Conservation (phyloP, 495 filamentous ascomycete genomes). For the Apodospora peruviana region DNA sequence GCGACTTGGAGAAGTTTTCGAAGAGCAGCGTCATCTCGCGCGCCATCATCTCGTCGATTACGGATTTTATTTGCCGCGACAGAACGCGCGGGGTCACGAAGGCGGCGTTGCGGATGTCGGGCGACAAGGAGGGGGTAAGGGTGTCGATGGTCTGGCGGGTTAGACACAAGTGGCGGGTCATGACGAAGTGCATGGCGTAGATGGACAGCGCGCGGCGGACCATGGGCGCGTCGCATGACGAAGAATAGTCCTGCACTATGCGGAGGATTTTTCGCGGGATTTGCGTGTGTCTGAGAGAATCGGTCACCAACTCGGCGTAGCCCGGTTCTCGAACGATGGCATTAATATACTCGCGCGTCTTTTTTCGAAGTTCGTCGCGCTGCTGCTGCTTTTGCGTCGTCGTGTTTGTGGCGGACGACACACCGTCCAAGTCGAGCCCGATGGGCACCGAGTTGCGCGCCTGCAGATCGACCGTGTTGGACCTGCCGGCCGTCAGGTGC, state of each 20-base stretch:
- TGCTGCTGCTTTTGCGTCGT: conserved; percentile 22
- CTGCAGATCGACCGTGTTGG: conserved; percentile 30
- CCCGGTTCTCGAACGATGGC: conserved; percentile 33
- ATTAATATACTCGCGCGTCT: conserved; percentile 37
- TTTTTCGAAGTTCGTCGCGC: conserved; percentile 31
- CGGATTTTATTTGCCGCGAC: conserved; percentile 47
- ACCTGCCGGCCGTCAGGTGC: conserved; percentile 27
- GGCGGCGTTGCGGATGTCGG: conserved; percentile 19
- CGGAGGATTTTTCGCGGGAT: conserved; percentile 36
- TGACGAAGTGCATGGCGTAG: conserved; percentile 47
- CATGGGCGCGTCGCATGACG: conserved; percentile 31
- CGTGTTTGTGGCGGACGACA: not conserved
- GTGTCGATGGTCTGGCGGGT: conserved; percentile 29
- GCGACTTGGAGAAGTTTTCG: conserved; percentile 38
- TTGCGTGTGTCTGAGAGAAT: conserved; percentile 31
- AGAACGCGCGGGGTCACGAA: conserved; percentile 45
- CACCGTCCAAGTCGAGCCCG: conserved; percentile 30
- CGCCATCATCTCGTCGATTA: conserved; percentile 43
- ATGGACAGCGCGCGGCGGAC: conserved; percentile 41
- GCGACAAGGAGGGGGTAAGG: conserved; percentile 30
- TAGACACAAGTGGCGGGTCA: conserved; percentile 43
- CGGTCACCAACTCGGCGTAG: conserved; percentile 41
- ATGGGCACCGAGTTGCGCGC: conserved; percentile 35
- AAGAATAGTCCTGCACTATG: conserved; percentile 36
- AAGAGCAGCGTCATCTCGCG: conserved; percentile 41